A percentile compares a stretch with the other conserved stretches of the same genome.
Evolutionary conservation across 768 basidiomycete species (phyloP).

Genomic region (Russula lepida): DNA sequence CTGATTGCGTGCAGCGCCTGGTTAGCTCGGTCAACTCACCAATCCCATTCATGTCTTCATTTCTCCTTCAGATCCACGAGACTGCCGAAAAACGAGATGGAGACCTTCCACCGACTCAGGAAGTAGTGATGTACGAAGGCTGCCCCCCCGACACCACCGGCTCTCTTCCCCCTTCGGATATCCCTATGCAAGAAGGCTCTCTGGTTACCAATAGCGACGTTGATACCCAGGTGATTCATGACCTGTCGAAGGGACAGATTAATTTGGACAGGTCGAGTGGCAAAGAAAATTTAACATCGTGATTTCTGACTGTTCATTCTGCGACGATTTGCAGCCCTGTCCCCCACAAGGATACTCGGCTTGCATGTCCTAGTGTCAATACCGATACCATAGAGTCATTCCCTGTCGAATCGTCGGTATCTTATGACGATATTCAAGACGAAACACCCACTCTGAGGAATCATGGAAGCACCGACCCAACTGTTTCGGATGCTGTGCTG

Average conservation of each 20-base stretch:
- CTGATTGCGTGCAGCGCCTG: slow-evolving; percentile 14
- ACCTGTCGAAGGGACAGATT: slow-evolving; percentile 23
- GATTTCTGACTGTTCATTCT: neutral
- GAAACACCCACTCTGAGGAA: slow-evolving; percentile 7
- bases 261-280: slow-evolving; percentile 26
- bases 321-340: neutral
- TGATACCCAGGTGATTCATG: slow-evolving; percentile 35
- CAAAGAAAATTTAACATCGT: slow-evolving; percentile 37
- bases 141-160: neutral
- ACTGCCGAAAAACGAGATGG: neutral
- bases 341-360: slow-evolving; percentile 31
- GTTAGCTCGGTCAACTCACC: neutral
- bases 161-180: slow-evolving; percentile 21
- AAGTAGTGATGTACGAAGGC: neutral
- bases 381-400: slow-evolving; percentile 35
- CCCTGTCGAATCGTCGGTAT: slow-evolving; percentile 15
- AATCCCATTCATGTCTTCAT: neutral
- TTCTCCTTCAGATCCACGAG: slow-evolving; percentile 6
- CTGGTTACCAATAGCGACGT: slow-evolving; percentile 23
- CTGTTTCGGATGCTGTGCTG: slow-evolving; percentile 34
- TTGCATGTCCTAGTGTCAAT: slow-evolving; percentile 1
- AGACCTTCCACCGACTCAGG: slow-evolving; percentile 24
- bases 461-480: slow-evolving; percentile 12
- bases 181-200: slow-evolving; percentile 7
- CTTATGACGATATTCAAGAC: neutral